Evolutionary conservation across 2,329 filamentous ascomycete species (phyloP), one percentile per base, ranked within the genome.

Genomic region (Thermoascus crustaceus): DNA sequence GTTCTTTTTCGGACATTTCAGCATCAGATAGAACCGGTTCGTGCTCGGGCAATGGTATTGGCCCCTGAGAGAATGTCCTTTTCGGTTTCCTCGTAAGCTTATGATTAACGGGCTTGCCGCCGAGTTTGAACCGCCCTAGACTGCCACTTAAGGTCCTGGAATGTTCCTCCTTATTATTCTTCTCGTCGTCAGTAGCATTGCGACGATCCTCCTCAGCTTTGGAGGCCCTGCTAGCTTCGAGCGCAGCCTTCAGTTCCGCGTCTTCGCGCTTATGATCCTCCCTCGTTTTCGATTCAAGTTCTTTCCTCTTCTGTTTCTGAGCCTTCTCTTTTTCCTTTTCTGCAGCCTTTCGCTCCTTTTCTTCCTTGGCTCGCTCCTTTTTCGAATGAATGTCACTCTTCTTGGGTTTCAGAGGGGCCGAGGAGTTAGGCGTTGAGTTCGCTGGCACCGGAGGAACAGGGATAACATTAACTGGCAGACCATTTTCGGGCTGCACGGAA

Each of bases 71-170:
- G n/a, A 39, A 33, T 27, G 50, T 50, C 21, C 44, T 61, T 25
- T 66, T 60, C 42, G 58, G 60, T 16, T 62, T 55, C 34, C 58
- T 62, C 34, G 40, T 45, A 4, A 83, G 82, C 59, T 82, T 85
- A 43, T 80, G 76, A 32, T 83, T 76, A 66, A 94, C 73, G 44
- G 84, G 87, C 65, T 85, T 89, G 57, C 80, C 85, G 7, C 77
- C 77, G 36, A 80, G 72, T 47, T 79, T 75, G 44, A 83, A 78
- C 29, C 84, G 72, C 49, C 76, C 77, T 26, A 91, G 64, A 19
- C 67, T 60, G 5, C 66, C 60, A 33, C 56, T 47, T 6, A 59
- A 45, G 16, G 57, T 60, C 33, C 56, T 61, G 14, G 53, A 46
- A 5, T 76, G 68, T 4, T 68, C 65, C 30, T 64, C 64, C 14